Base-by-base conservation (phyloP, 2,329 filamentous ascomycete genomes). In the Talaromyces verruculosus region DNA sequence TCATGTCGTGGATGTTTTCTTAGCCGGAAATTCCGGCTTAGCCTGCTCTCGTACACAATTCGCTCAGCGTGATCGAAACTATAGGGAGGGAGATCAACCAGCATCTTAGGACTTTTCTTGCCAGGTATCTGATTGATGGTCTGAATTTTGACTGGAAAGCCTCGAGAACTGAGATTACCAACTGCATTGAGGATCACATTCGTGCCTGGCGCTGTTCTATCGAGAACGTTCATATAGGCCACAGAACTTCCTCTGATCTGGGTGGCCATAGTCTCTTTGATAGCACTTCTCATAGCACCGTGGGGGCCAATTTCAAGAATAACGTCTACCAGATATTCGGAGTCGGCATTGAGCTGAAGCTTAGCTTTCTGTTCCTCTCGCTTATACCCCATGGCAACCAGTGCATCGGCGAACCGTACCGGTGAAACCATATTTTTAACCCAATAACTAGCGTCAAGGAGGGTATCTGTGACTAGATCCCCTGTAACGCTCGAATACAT, bases 281-380 rank as follows among this genome's bases (percentile, higher is more conserved):
- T 71, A 1, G 74, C 73, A 8, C 73, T 72, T 35, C 70, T 69
- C 13, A 77, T 63, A 8, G 74, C 73, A 7, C 70, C 69, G 57
- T 77, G 75, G 28, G 75, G 75, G 0, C 75, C 75, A 22, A 77
- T 70, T 41, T 77, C 75, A 35, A 77, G 49, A 15, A 77, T 43
- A 7, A 72, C 61, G 37, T 72, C 70, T 7, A 63, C 57, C 19
- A 47, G n/a, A 5, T 67, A 22, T 33, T 67, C 33, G 0, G 30
- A 61, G 6, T 43, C 35, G 3, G 28, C 10, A 49, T 67, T 67
- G 13, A 67, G 33, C 11, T 61, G 62, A 8, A 67, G 45, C 28
- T 61, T 59, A 17, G 49, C 53, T 10, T 63, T 60, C 5, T 47
- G 25, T 13, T 51, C 57, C 33, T 55, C 55, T 28, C 47, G 35